Conservation (phyloP, 1,284 basidiomycete genomes). For the Trichosporon ovoides region DNA sequence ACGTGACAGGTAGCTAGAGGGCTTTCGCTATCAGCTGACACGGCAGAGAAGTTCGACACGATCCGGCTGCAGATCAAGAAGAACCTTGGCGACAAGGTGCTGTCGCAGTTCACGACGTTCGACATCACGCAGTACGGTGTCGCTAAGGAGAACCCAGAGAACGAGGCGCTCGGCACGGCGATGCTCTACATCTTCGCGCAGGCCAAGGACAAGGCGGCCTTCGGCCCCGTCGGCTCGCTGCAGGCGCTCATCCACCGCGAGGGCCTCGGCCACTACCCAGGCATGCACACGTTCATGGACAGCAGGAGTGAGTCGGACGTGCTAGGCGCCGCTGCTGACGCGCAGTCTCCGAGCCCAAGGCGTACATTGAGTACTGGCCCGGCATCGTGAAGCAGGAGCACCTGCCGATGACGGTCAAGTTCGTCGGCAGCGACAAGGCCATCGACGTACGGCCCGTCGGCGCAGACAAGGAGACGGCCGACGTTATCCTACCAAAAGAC, state of each 20-base stretch:
- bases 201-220: constrained; percentile 18
- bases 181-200: constrained; percentile 30
- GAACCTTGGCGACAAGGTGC: constrained; percentile 3
- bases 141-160: constrained; percentile 18
- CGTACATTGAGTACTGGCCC: constrained; percentile 25
- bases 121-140: constrained; percentile 28
- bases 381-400: constrained; percentile 10
- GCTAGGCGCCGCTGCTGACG: neutral
- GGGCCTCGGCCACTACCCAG: constrained; percentile 22
- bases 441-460: constrained; percentile 9
- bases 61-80: constrained; percentile 22
- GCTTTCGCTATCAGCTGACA: neutral
- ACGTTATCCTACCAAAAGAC: constrained; percentile 10
- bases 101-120: constrained; percentile 13
- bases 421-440: constrained; percentile 10
- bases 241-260: constrained; percentile 18
- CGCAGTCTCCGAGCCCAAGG: constrained; percentile 7
- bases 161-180: constrained; percentile 24
- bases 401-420: constrained; percentile 13
- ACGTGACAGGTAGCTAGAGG: constrained; percentile 17
- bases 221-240: constrained; percentile 9
- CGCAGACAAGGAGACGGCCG: neutral
- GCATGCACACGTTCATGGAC: constrained; percentile 18
- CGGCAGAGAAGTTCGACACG: constrained; percentile 24
- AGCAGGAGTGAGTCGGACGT: neutral